Base-by-base conservation (phyloP, 768 basidiomycete species). In the Dacryopinax primogenitus region DNA sequence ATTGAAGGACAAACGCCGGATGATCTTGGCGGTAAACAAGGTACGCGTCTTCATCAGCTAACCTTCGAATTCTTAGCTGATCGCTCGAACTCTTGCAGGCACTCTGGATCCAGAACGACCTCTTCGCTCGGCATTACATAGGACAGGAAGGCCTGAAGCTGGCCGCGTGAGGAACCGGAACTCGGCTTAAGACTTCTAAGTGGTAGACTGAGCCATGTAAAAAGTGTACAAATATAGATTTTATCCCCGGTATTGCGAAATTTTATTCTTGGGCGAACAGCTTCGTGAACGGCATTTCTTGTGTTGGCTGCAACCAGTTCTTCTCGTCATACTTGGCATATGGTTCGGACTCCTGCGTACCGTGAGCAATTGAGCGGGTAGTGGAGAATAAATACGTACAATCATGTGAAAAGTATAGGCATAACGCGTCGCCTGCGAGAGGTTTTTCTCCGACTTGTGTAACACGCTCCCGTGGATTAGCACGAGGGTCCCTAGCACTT, bases 401-500 rank as follows among this genome's bases (percentile, higher is more conserved):
- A 92, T 86, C 90, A 92, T 91, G 69, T 92, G 94, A 74, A 96
- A 97, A 0, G 96, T 98, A 73, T 98, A 99, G 32, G 94, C 94
- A 64, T 77, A 76, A 7, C 96, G 82, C 1, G 91, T 91, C 67
- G 85, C 80, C 23, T 82, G 77, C 64, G 89, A 91, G 0, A 80
- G 81, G 73, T 99, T 99, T 64, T 84, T 83, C 72, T 91, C 90
- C 0, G 90, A 92, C 73, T 92, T 92, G 77, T 99, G 96, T 67
- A 96, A 76, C 1, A 97, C 92, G 23, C 83, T 81, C 11, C 96
- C 96, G 70, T 99, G 94, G 34, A 99, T 98, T 16, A 98, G 76
- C 0, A 98, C 92, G 1, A 99, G 78, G 67, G 94, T 91, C 21
- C 94, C 93, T 86, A 70, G 64, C 33, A 39, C 58, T 36, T 68